These are phyloP conservation scores for Daldinia concentrica DNA, from an alignment of 495 filamentous ascomycete genomes.

Conservation along the genomic window DNA sequence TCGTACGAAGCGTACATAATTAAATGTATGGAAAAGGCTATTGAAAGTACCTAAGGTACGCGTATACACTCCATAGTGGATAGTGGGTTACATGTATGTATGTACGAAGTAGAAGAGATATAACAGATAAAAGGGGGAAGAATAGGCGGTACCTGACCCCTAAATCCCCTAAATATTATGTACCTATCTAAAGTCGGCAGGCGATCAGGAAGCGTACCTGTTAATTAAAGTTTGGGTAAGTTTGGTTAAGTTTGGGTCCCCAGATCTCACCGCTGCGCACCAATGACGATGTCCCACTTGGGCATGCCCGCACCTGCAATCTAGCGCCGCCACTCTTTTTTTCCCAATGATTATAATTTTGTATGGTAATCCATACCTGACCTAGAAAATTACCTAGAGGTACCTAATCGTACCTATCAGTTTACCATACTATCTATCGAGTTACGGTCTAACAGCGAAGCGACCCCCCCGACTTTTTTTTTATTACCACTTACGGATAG, in stretches of 20 bases:
- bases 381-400: not conserved
- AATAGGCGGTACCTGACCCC: not conserved
- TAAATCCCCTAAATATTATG: not conserved
- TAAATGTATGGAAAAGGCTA: no score
- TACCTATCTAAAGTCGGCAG: not conserved
- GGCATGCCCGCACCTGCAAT: constrained; percentile 39
- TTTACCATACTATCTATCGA: constrained; percentile 24
- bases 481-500: constrained; percentile 12
- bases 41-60: no score
- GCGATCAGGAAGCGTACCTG: constrained; percentile 7
- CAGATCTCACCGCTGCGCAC: constrained; percentile 44
- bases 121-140: not conserved
- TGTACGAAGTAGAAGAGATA: no score
- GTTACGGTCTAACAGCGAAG: constrained; percentile 18
- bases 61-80: no score
- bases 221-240: constrained; percentile 36
- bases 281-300: constrained; percentile 40
- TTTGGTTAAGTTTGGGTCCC: constrained; percentile 10
- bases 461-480: constrained; percentile 23
- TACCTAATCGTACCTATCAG: no score
- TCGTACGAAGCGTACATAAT: not conserved
- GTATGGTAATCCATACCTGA: constrained; percentile 9
- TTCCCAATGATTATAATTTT: constrained; percentile 15
- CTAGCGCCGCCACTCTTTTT: constrained; percentile 35
- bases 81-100: no score